phyloP scores from a whole-genome alignment of 495 filamentous ascomycete species.

The Penicillium fimorum region DNA sequence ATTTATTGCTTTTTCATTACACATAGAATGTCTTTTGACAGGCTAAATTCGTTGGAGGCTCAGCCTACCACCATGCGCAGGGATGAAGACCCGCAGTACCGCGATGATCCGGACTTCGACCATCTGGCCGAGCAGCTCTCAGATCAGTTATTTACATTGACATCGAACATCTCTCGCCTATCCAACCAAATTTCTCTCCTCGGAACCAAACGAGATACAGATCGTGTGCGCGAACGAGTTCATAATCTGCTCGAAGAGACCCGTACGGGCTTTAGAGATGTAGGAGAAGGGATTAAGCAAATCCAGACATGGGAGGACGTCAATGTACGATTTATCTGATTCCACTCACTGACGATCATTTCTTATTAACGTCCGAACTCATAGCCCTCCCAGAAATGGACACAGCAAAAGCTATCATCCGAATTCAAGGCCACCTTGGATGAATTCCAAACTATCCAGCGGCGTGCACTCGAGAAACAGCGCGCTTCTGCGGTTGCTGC shows the following conservation, averaged over 20 bases:
- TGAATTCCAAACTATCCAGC: conserved; percentile 89
- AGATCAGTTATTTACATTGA: conserved; percentile 81
- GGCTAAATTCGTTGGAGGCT: conserved; percentile 77
- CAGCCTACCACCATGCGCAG: conserved; percentile 68
- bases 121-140: conserved; percentile 75
- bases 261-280: conserved; percentile 81
- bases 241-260: conserved; percentile 83
- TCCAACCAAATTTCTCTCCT: conserved; percentile 77
- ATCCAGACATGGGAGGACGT: conserved; percentile 88
- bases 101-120: conserved; percentile 91
- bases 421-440: conserved; percentile 84
- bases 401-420: conserved; percentile 87
- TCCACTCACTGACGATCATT: background rate
- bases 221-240: conserved; percentile 85
- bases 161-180: conserved; percentile 78
- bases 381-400: conserved; percentile 91
- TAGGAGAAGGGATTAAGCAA: conserved; percentile 90
- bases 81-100: conserved; percentile 68
- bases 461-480: conserved; percentile 86
- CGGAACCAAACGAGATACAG: conserved; percentile 87
- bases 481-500: conserved; percentile 80
- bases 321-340: conserved; percentile 59
- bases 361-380: conserved; percentile 12
- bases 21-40: conserved; percentile 83
- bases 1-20: conserved; percentile 6